A percentile compares a stretch with the other conserved stretches of the same genome.
These are phyloP conservation scores for Colletotrichum somersetense DNA, from an alignment of 2,329 filamentous ascomycete species.

Conservation along the genomic window DNA sequence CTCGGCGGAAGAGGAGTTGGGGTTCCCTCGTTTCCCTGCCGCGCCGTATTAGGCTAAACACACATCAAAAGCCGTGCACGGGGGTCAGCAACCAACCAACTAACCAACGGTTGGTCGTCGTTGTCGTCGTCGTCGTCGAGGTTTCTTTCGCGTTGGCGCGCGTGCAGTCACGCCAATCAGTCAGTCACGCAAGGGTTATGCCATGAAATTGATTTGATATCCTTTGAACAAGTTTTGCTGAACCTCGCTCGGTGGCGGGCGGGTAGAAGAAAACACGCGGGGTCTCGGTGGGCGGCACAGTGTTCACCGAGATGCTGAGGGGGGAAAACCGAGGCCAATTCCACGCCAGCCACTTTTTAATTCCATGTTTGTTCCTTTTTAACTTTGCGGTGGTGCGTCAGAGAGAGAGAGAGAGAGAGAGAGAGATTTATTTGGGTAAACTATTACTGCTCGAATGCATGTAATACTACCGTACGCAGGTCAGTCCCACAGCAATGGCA, in stretches of 20 bases:
- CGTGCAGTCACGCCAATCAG: neutral
- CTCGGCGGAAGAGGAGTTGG: neutral
- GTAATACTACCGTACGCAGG: neutral
- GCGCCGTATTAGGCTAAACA: neutral
- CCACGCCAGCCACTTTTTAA: too few species aligned
- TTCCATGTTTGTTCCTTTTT: too few species aligned
- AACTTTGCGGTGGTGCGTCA: neutral
- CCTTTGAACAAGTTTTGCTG: neutral
- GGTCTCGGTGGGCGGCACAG: conserved; percentile 11
- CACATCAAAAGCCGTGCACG: neutral
- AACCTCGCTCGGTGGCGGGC: neutral
- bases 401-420: neutral
- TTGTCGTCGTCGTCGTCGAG: too few species aligned
- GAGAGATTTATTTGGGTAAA: neutral
- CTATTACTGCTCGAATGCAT: neutral
- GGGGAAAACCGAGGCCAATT: too few species aligned
- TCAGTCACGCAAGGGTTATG: neutral
- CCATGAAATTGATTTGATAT: neutral
- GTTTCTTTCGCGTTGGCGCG: neutral
- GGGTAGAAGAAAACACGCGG: neutral
- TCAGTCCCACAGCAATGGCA: neutral
- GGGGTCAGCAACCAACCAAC: neutral
- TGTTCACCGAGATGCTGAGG: conserved; percentile 3
- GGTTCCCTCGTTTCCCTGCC: neutral
- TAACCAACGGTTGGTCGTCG: neutral